A percentile compares a stretch with the other conserved stretches of the same genome.
Evolutionary conservation across 345 rosid species (phyloP).

Genomic region (Brassica nigra): DNA sequence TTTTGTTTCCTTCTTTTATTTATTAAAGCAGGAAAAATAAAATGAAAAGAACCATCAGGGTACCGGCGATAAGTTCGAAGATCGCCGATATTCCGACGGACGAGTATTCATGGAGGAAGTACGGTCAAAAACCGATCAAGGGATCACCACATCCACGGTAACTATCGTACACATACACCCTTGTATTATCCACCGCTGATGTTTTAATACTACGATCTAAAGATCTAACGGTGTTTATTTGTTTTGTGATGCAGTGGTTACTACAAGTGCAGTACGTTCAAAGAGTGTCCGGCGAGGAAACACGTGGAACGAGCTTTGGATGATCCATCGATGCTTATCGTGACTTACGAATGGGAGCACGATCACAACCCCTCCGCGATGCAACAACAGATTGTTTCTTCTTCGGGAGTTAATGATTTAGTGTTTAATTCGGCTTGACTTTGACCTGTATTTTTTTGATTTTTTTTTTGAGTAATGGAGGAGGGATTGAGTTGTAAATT

Average conservation of each 20-base stretch:
- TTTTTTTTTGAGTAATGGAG: constrained; percentile 4
- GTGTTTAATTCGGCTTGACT: constrained; percentile 52
- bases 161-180: constrained; percentile 7
- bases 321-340: constrained; percentile 85
- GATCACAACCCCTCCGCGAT: constrained; percentile 56
- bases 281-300: constrained; percentile 95
- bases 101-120: constrained; percentile 92
- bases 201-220: neutral
- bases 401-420: constrained; percentile 45
- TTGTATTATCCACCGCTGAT: constrained; percentile 18
- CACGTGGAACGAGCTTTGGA: constrained; percentile 92
- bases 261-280: constrained; percentile 81
- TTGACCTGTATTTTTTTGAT: constrained; percentile 10
- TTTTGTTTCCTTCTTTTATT: neutral
- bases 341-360: constrained; percentile 93
- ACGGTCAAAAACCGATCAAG: constrained; percentile 96
- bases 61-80: constrained; percentile 85
- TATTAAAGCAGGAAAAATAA: constrained; percentile 62
- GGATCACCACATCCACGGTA: constrained; percentile 97
- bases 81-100: constrained; percentile 94
- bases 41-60: constrained; percentile 69
- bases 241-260: constrained; percentile 60
- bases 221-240: constrained; percentile 31
- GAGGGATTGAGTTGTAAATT: neutral
- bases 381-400: constrained; percentile 53